A percentile compares a stretch with the other conserved stretches of the same genome.
Evolutionary conservation across 495 filamentous ascomycete species (phyloP).

Genomic region (Penicillium paxilli): DNA sequence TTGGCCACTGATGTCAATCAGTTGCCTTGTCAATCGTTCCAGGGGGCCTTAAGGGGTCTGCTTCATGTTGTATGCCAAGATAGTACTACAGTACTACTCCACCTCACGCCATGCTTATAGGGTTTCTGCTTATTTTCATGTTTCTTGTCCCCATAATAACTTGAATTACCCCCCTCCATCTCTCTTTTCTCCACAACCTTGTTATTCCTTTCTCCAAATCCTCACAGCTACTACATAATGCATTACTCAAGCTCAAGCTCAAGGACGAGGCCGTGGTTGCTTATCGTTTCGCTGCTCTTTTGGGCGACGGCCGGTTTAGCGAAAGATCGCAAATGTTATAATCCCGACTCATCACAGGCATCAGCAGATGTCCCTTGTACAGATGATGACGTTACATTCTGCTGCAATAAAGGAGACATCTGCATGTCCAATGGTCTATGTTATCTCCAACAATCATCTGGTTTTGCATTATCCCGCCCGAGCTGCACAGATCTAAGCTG

Average conservation of each 20-base stretch:
- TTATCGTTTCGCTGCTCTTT: not conserved
- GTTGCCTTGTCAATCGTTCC: not conserved
- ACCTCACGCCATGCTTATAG: not conserved
- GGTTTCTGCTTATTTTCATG: not conserved
- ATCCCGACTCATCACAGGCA: slow-evolving; percentile 15
- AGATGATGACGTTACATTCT: slow-evolving; percentile 62
- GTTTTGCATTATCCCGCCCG: slow-evolving; percentile 20
- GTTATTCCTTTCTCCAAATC: not conserved
- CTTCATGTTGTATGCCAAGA: too few relatives aligned
- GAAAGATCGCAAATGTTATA: slow-evolving; percentile 23
- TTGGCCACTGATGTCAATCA: slow-evolving; percentile 1
- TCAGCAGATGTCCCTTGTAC: slow-evolving; percentile 25
- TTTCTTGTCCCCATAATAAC: not conserved
- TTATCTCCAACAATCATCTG: slow-evolving; percentile 18
- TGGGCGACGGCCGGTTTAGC: not conserved
- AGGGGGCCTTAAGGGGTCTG: not conserved
- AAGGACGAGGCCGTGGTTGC: not conserved
- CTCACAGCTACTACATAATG: not conserved
- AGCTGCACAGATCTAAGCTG: slow-evolving; percentile 30
- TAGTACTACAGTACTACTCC: too few relatives aligned
- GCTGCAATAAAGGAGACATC: slow-evolving; percentile 70
- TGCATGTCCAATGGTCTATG: slow-evolving; percentile 53
- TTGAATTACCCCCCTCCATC: too few relatives aligned
- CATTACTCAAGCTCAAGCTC: too few relatives aligned
- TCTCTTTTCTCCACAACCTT: not conserved